Evolutionary conservation across 306 rosid genomes (phyloP), one percentile per base, ranked within the genome.

Genomic region (Hippophae gyantsensis): DNA sequence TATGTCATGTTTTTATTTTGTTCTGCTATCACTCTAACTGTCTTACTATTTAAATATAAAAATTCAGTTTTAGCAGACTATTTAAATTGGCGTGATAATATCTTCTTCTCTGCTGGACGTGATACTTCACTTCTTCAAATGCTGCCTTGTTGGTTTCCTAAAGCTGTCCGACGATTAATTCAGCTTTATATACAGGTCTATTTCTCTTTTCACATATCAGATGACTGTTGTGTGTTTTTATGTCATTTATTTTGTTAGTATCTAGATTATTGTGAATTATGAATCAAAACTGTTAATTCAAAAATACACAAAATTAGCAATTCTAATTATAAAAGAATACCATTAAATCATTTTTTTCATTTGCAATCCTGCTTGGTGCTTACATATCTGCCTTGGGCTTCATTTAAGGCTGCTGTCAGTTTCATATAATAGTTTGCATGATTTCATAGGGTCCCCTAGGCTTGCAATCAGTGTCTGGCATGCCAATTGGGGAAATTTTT

Each of bases 81-180:
- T 74, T 79, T 90, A 61, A 84, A 60, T 67, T 87, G 96, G 98
- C 96, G 89, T 48, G 85, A 81, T 68, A 82, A 77, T 71, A 75
- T 85, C 62, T 87, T 90, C 76, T 87, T 85, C 74, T 87, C 95
- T 50, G 65, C 92, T 27, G 98, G 84, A 70, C 87, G 68, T 60
- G 98, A 90, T 80, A 83, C 96, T 47, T 90, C 98, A 60, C 96
- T 90, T 74, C 68, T 81, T 44, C 96, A 85, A 75, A 87, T 90
- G 96, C 89, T 90, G 56, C 96, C 95, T 6, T 85, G 89, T 86
- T 90, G 96, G 98, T 85, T 87, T 81, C 87, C 98, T 8, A 87
- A 90, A 77, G 79, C 87, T 42, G 73, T 85, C 48, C 76, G 96
- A 47, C 79, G 98, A 76, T 78, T 90, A 76, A 73, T 90, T 67